Base-by-base conservation (phyloP, 306 rosid genomes). In the Cicer judaicum region DNA sequence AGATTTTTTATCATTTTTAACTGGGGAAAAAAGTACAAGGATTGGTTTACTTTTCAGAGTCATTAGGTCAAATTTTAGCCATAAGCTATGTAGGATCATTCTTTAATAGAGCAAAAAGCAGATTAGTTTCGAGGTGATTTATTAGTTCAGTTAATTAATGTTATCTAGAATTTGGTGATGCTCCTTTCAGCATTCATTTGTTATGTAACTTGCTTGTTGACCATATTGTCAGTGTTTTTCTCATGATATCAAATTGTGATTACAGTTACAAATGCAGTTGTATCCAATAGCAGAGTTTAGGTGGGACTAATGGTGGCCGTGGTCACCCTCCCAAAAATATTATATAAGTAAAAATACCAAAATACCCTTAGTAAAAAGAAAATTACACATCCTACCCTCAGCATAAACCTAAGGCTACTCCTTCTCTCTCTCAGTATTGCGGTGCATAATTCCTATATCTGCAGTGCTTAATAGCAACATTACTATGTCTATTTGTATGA, bases 41-140 rank as follows among this genome's bases (percentile, higher is more conserved):
- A 60, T 60, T 42, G 13, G 6, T 21, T 34, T 34, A 77, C 56
- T 8, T 52, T 71, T 39, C 11, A 4, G n/a, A 21, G 64, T 68
- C 48, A 44, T 53, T 76, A 57, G 68, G 43, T 29, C 40, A 57
- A 48, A 39, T 1, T 9, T 40, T 68, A 50, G 53, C 59, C 10
- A 47, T 47, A 29, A 62, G 68, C 56, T 65, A 56, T 38, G n/a
- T 36, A 19, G 70, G 46, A 54, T 68, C 76, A 48, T 80, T 66
- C 42, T 79, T 80, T 34, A 39, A 12, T 16, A 60, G 36, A 47
- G 56, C 34, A 34, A 50, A n/a, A 19, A 14, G 46, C 36, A 14
- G 34, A 55, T 1, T 19, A 48, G 24, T 70, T 2, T 75, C 34
- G 24, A 47, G 24, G 34, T 5, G 15, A 18, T 1, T 65, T 39